These are phyloP conservation scores for Mucor circinelloides DNA, from an alignment of 371 early-diverging fungal genomes.

Conservation along the genomic window DNA sequence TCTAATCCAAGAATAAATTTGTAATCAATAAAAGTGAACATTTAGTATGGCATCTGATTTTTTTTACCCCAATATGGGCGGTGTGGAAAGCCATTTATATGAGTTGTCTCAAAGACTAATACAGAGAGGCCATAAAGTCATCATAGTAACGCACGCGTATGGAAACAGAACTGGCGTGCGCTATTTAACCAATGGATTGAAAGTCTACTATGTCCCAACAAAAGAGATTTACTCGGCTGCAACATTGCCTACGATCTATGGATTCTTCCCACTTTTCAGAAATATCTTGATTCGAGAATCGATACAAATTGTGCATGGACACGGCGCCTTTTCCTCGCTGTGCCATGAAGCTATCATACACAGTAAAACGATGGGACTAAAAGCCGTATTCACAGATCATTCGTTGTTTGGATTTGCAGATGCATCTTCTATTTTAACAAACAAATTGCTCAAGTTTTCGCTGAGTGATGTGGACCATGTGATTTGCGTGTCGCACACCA, in stretches of 20 bases:
- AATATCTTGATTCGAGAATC: slow-evolving; percentile 90
- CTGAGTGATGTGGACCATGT: slow-evolving; percentile 95
- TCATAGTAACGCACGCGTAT: slow-evolving; percentile 92
- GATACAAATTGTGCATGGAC: slow-evolving; percentile 98
- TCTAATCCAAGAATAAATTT: neutral
- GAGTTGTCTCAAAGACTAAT: slow-evolving; percentile 90
- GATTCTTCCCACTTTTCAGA: slow-evolving; percentile 90
- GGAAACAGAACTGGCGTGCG: slow-evolving; percentile 87
- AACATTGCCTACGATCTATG: slow-evolving; percentile 93
- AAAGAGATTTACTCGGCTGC: slow-evolving; percentile 88
- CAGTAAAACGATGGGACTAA: slow-evolving; percentile 94
- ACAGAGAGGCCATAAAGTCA: slow-evolving; percentile 90
- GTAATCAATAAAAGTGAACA: neutral
- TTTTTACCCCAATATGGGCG: slow-evolving; percentile 98
- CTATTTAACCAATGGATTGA: slow-evolving; percentile 92
- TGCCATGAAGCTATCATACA: slow-evolving; percentile 97
- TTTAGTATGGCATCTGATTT: slow-evolving; percentile 94
- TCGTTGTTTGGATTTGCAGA: slow-evolving; percentile 98
- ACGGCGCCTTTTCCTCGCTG: slow-evolving; percentile 91
- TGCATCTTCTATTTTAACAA: slow-evolving; percentile 90
- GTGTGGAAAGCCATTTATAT: slow-evolving; percentile 98
- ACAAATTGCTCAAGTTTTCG: slow-evolving; percentile 94
- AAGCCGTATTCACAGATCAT: slow-evolving; percentile 98
- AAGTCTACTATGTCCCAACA: slow-evolving; percentile 96
- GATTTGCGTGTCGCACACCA: slow-evolving; percentile 98